Evolutionary conservation across 2,329 filamentous ascomycete genomes (phyloP), one percentile per base, ranked within the genome.

Genomic region (Cryoendolithus antarcticus): DNA sequence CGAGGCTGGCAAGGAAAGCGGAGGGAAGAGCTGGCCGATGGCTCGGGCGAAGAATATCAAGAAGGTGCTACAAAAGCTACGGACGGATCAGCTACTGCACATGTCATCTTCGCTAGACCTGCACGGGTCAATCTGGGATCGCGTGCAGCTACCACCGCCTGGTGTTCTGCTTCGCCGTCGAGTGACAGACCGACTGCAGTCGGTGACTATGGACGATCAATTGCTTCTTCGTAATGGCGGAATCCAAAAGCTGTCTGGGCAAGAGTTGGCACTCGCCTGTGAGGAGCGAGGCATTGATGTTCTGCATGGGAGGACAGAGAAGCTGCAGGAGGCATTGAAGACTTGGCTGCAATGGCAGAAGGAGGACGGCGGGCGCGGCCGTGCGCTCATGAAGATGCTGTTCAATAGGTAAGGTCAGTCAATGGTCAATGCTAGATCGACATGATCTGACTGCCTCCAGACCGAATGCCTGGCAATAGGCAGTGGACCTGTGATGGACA

Each of bases 191-290:
- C 67, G 72, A 45, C 62, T 85, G 48, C 62, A 68, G 31, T 84
- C 82, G 54, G 57, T 95, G 45, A 69, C 70, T 34, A 62, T 69
- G 30, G 88, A 95, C 61, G 85, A 93, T 60, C 61, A 54, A 46
- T 64, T 89, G 57, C 71, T 95, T 35, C 52, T 69, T 11, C 61
- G 61, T 6, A 71, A 86, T 47, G 70, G 82, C 9, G 83, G 80
- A 1, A 67, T 82, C 29, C 63, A 74, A 49, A 68, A 74, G 7
- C 48, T 74, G 19, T 70, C 62, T 3, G 54, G 45, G 11, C 47
- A 51, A 0, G 61, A 65, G 34, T 39, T 53, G 11, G 46, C 53
- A 4, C 51, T 69, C 39, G 64, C 60, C 24, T 56, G 48, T 29
- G 56, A 56, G 37, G 51, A 60, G 39, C 48, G 58, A 2, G 58